These are phyloP conservation scores for Carpinus viminea DNA, from an alignment of 306 rosid genomes.

Conservation along the genomic window DNA sequence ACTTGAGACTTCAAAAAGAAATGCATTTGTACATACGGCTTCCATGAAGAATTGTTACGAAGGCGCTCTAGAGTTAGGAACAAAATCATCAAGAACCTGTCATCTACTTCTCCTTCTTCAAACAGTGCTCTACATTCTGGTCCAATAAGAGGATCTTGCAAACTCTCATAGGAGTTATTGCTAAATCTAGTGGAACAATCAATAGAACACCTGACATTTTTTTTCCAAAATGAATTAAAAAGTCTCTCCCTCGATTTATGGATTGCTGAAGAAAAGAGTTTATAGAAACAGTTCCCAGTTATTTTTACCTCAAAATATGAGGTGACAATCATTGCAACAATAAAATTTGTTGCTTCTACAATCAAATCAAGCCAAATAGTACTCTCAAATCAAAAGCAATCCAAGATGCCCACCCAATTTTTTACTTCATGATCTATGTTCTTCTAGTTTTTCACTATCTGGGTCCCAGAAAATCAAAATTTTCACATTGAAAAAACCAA, in stretches of 20 bases:
- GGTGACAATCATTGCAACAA: background rate
- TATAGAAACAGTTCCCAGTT: conserved; percentile 1
- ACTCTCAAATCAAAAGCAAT: background rate
- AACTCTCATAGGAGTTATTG: conserved; percentile 98
- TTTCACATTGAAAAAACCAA: conserved; percentile 15
- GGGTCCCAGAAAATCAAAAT: background rate
- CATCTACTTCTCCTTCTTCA: conserved; percentile 95
- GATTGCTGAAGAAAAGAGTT: conserved; percentile 4
- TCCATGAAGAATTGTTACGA: conserved; percentile 86
- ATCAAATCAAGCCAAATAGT: background rate
- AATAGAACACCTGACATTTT: conserved; percentile 60
- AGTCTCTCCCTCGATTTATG: conserved; percentile 14
- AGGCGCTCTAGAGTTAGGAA: conserved; percentile 78
- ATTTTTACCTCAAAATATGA: background rate
- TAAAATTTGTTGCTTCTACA: background rate
- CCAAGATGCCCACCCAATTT: background rate
- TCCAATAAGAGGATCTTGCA: conserved; percentile 90
- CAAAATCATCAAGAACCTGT: conserved; percentile 77
- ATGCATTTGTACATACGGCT: conserved; percentile 68
- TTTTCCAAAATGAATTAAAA: conserved; percentile 12
- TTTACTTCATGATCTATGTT: background rate
- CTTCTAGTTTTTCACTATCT: background rate
- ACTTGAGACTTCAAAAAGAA: conserved; percentile 22
- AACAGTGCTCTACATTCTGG: conserved; percentile 86
- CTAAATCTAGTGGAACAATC: conserved; percentile 86